Evolutionary conservation across 129 eudicot genomes (phyloP).

Genomic region (sunflower (Helianthus annuus)): HanXRQr2.0-SUNRISE NC_035437.2:109330138-109330637

Average conservation of each 20-base stretch:
- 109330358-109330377: conserved; percentile 53
- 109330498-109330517: conserved; percentile 7
- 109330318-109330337: conserved; percentile 69
- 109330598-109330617: no score
- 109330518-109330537: conserved; percentile 1
- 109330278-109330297: conserved; percentile 13
- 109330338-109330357: conserved; percentile 58
- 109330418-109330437: background rate
- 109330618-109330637: no score
- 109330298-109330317: conserved; percentile 69
- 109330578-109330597: no score
- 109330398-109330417: conserved; percentile 43
- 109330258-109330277: background rate
- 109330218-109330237: background rate
- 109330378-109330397: conserved; percentile 63
- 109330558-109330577: no score
- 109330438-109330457: background rate
- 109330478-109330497: background rate
- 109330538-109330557: background rate
- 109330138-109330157: no score
- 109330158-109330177: no score
- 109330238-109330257: background rate
- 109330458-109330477: conserved; percentile 2
- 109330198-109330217: background rate
- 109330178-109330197: no score